phyloP scores from a whole-genome alignment of 805 yeast genomes.

The Candida railenensis region DNA sequence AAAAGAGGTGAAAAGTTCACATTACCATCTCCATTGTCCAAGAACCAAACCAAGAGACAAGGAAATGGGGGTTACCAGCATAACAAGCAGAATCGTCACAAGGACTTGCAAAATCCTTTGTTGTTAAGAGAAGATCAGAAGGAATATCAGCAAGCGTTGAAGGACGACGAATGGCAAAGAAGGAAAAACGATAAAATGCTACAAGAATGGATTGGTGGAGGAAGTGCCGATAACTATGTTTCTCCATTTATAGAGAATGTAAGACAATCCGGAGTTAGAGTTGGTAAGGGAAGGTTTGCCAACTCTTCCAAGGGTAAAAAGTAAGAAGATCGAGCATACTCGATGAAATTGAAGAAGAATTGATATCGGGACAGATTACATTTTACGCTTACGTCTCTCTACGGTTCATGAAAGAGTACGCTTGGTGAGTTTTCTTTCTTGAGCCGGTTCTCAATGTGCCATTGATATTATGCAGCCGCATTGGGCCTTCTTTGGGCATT shows the following conservation, averaged over 20 bases:
- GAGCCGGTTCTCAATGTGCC: no score
- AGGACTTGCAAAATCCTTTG: conserved; percentile 48
- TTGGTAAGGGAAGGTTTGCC: conserved; percentile 83
- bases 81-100: conserved; percentile 57
- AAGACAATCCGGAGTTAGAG: conserved; percentile 62
- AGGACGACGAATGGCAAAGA: conserved; percentile 84
- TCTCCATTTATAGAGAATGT: conserved; percentile 71
- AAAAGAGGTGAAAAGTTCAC: conserved; percentile 82
- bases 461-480: no score
- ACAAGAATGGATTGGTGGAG: conserved; percentile 93
- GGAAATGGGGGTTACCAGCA: conserved; percentile 85
- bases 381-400: no score
- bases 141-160: conserved; percentile 85
- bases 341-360: no score
- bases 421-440: no score
- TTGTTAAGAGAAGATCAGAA: conserved; percentile 87
- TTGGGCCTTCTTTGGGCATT: no score
- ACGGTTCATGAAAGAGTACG: no score
- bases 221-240: conserved; percentile 79
- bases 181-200: conserved; percentile 82
- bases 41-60: conserved; percentile 62
- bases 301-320: conserved; percentile 51
- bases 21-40: conserved; percentile 84
- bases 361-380: no score
- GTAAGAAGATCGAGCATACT: background rate